Percentiles rank a stretch among this genome's conserved stretches.
Conservation (phyloP, 1,139 yeast species). For the Hyphopichia buzzinii region DNA sequence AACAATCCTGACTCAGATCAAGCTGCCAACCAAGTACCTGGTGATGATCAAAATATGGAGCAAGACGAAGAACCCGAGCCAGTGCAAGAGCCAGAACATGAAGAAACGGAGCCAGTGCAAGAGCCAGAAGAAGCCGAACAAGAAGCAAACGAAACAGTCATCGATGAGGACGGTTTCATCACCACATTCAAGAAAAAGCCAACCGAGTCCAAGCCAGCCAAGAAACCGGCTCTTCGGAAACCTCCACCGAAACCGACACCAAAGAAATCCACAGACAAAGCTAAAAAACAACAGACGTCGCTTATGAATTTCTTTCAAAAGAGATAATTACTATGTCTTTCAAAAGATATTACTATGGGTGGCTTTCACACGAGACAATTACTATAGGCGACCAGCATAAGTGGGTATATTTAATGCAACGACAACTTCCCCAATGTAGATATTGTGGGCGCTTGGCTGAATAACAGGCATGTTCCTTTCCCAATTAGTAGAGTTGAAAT, state of each 20-base stretch:
- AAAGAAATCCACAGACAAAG: conserved; percentile 17
- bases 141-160: conserved; percentile 18
- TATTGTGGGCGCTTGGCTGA: too few relatives aligned
- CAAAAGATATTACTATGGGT: too few relatives aligned
- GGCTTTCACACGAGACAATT: too few relatives aligned
- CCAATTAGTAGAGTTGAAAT: too few relatives aligned
- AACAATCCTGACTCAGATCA: conserved; percentile 5
- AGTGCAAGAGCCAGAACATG: conserved; percentile 5
- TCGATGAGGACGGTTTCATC: conserved; percentile 44
- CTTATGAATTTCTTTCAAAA: conserved; percentile 41
- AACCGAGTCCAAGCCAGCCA: conserved; percentile 10
- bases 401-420: too few relatives aligned
- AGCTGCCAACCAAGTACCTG: conserved; percentile 6
- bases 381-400: too few relatives aligned
- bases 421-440: too few relatives aligned
- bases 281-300: conserved; percentile 34
- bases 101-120: conserved; percentile 9
- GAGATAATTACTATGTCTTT: too few relatives aligned
- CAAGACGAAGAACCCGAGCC: conserved; percentile 3
- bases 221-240: conserved; percentile 6
- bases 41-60: neutral
- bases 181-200: conserved; percentile 26
- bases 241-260: conserved; percentile 3
- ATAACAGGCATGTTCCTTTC: too few relatives aligned
- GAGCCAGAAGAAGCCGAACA: conserved; percentile 9